phyloP scores from a whole-genome alignment of 306 rosid genomes.

The Vigna reflexopilosa region DNA sequence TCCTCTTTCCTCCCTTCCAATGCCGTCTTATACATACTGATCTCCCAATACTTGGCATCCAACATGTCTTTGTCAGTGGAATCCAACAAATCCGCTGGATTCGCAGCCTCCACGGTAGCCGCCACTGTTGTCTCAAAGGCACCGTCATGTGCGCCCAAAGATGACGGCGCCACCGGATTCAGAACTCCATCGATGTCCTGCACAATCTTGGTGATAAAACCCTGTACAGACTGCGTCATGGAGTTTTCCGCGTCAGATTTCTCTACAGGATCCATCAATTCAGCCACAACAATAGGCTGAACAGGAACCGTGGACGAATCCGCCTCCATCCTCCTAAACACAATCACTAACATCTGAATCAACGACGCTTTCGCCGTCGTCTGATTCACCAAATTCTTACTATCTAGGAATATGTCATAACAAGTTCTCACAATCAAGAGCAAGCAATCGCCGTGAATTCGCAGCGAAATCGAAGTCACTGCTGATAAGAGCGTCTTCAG shows the following conservation, averaged over 20 bases:
- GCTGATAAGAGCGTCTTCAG: conserved; percentile 91
- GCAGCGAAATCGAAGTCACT: conserved; percentile 89
- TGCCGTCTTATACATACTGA: conserved; percentile 98
- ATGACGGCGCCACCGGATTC: conserved; percentile 66
- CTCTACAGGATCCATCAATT: conserved; percentile 89
- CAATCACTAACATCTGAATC: conserved; percentile 97
- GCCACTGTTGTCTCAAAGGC: conserved; percentile 87
- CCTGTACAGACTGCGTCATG: conserved; percentile 90
- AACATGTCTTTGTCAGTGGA: conserved; percentile 97
- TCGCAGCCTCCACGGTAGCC: conserved; percentile 73
- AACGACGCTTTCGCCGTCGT: conserved; percentile 95
- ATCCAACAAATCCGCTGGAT: conserved; percentile 95
- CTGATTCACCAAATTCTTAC: conserved; percentile 93
- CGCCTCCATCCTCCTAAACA: conserved; percentile 98
- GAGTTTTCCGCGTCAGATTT: conserved; percentile 80
- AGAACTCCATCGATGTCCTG: conserved; percentile 95
- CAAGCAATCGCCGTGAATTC: conserved; percentile 96
- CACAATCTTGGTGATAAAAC: conserved; percentile 91
- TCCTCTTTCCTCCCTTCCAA: conserved; percentile 97
- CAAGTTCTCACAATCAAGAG: conserved; percentile 90
- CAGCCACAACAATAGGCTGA: conserved; percentile 99
- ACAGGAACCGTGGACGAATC: conserved; percentile 95
- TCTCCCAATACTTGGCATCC: conserved; percentile 99
- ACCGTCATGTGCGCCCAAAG: conserved; percentile 78
- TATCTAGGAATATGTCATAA: conserved; percentile 85